These are phyloP conservation scores for Stentor roeselii DNA, from an alignment of 73 alveolate species.

Conservation along the genomic window DNA sequence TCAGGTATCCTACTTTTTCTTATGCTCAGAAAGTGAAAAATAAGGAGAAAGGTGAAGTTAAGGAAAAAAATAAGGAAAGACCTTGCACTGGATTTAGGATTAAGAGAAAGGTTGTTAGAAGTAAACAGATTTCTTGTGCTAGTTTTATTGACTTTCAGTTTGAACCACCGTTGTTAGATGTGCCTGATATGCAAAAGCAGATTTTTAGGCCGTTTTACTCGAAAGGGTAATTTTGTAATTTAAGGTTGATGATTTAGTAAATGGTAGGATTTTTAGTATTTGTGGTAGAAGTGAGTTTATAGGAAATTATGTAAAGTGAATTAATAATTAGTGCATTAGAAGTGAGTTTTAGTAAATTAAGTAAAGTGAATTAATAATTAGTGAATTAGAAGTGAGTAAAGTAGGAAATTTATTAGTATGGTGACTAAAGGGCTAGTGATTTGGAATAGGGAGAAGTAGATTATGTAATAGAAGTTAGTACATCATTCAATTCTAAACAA, in stretches of 20 bases:
- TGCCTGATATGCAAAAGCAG: background rate
- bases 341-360: background rate
- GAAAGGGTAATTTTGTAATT: no score
- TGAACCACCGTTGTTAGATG: background rate
- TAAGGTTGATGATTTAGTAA: no score
- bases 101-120: background rate
- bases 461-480: no score
- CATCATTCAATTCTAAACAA: background rate
- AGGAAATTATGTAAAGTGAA: no score
- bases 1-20: background rate
- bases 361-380: background rate
- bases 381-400: background rate
- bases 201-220: background rate
- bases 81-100: background rate
- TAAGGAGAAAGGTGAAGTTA: background rate
- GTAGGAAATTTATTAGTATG: background rate
- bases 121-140: background rate
- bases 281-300: no score
- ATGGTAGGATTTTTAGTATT: no score
- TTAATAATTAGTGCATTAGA: background rate
- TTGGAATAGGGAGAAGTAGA: background rate
- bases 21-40: background rate
- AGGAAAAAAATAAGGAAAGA: background rate
- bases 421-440: background rate
- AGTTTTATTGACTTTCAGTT: background rate